Conservation (phyloP, 2,329 filamentous ascomycete genomes). For the Colletotrichum falcatum region DNA sequence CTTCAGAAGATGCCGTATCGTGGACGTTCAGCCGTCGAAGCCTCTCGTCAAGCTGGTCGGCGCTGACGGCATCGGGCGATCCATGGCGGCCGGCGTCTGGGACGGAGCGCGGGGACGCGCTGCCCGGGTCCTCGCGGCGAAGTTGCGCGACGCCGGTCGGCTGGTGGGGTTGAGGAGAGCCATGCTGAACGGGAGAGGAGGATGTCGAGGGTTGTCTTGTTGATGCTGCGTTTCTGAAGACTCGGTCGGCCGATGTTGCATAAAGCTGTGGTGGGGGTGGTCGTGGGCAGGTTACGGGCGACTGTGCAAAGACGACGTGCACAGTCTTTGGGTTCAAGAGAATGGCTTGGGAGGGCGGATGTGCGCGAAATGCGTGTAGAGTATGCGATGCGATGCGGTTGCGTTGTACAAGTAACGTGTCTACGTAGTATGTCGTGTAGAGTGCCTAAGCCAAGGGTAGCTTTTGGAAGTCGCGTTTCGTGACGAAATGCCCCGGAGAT, state of each 20-base stretch:
- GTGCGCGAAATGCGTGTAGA: slow-evolving; percentile 13
- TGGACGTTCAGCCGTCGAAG: slow-evolving; percentile 64
- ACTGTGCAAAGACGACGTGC: slow-evolving; percentile 65
- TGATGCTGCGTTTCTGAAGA: slow-evolving; percentile 57
- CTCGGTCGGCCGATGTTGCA: slow-evolving; percentile 70
- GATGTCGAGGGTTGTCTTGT: slow-evolving; percentile 50
- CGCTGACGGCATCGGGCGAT: slow-evolving; percentile 52
- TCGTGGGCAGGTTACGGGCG: slow-evolving; percentile 48
- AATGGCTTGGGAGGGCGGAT: neutral
- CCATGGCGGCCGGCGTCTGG: slow-evolving; percentile 45
- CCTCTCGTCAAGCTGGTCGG: slow-evolving; percentile 60
- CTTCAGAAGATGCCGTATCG: slow-evolving; percentile 45
- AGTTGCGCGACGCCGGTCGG: slow-evolving; percentile 53
- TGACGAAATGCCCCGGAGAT: slow-evolving; percentile 38
- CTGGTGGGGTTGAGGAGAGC: slow-evolving; percentile 59
- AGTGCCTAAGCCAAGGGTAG: slow-evolving; percentile 21
- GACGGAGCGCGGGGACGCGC: slow-evolving; percentile 53
- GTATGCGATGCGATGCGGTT: slow-evolving; percentile 23
- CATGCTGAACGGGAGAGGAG: slow-evolving; percentile 65
- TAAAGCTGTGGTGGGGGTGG: slow-evolving; percentile 65
- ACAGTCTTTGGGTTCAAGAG: slow-evolving; percentile 57
- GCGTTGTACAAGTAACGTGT: slow-evolving; percentile 26
- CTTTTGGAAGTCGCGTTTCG: slow-evolving; percentile 33
- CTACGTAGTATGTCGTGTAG: slow-evolving; percentile 28
- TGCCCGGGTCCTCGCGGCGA: slow-evolving; percentile 50